phyloP scores from a whole-genome alignment of 139 green algal species.

The Klebsormidium nitens region DNA sequence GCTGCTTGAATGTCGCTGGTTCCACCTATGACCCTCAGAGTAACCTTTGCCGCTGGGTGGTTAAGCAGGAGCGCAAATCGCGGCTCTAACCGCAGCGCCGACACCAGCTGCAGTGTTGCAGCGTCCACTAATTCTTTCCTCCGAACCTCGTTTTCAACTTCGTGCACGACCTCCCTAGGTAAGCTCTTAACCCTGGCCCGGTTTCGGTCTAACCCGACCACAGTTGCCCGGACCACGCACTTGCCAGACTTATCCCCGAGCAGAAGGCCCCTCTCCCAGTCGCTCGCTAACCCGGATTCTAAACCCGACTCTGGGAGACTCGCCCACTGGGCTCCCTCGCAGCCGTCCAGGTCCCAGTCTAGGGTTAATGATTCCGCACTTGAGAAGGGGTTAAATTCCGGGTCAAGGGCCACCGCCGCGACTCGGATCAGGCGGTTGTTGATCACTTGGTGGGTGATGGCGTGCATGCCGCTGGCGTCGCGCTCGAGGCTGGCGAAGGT shows the following conservation, averaged over 20 bases:
- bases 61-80: constrained; percentile 16
- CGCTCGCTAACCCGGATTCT: no score
- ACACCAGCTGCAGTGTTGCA: constrained; percentile 24
- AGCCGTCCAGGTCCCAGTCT: constrained; percentile 19
- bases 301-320: no score
- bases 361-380: constrained; percentile 25
- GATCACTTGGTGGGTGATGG: constrained; percentile 13
- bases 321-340: constrained; percentile 3
- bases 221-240: constrained; percentile 11
- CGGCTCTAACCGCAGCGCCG: constrained; percentile 14
- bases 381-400: background rate
- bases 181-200: no score
- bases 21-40: constrained; percentile 10
- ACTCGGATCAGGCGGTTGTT: constrained; percentile 14
- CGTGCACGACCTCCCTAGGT: no score
- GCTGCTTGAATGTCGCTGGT: constrained; percentile 24
- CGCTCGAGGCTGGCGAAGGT: constrained; percentile 8
- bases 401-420: constrained; percentile 14
- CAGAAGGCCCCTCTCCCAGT: constrained; percentile 8
- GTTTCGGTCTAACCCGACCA: constrained; percentile 2
- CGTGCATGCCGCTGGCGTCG: no score
- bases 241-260: constrained; percentile 11
- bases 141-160: no score
- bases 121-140: no score
- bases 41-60: constrained; percentile 2